Conservation (phyloP, 1,284 basidiomycete species). For the Trametes versicolor region DNA sequence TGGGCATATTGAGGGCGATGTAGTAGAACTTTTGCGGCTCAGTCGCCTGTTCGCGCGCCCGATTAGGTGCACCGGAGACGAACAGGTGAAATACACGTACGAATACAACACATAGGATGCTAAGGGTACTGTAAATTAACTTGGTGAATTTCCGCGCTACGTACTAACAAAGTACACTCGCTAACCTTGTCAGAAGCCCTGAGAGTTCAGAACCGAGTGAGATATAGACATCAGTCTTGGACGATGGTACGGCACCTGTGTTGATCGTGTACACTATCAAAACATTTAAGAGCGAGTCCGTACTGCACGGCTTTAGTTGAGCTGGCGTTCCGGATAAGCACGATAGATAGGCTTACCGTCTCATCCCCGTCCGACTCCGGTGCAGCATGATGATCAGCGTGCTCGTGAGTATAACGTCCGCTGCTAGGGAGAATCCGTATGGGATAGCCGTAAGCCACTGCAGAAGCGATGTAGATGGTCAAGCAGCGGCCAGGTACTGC, state of each 20-base stretch:
- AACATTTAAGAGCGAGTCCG: slow-evolving; percentile 1
- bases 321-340: not conserved
- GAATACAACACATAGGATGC: not conserved
- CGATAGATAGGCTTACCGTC: not conserved
- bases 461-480: not conserved
- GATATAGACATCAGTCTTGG: not conserved
- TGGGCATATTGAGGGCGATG: not conserved
- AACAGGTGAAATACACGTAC: not conserved
- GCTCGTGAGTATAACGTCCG: not conserved
- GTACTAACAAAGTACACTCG: not conserved
- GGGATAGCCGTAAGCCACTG: slow-evolving; percentile 1
- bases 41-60: not conserved
- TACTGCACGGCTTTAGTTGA: not conserved
- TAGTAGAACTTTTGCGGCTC: not conserved
- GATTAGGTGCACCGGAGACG: not conserved
- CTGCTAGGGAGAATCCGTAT: not conserved
- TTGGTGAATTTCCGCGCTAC: not conserved
- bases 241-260: not conserved
- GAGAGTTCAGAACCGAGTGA: too few relatives aligned
- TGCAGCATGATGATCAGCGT: slow-evolving; percentile 1
- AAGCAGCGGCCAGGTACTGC: not conserved
- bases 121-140: not conserved
- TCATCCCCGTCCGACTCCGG: not conserved
- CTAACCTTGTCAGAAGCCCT: not conserved
- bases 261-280: not conserved